Base-by-base conservation (phyloP, 305 asterid species). In the Andrographis paniculata region DNA sequence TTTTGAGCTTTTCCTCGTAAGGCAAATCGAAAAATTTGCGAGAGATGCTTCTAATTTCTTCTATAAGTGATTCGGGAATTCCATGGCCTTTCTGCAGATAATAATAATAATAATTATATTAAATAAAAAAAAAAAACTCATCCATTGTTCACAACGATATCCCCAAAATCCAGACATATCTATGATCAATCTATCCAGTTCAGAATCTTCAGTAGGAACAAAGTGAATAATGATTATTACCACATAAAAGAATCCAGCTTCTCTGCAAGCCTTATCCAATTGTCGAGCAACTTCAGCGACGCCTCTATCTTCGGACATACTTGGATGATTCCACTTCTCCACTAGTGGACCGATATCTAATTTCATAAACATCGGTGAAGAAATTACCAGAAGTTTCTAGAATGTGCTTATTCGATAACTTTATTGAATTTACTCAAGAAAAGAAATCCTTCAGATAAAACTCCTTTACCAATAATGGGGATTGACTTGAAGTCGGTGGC, bases 31-130 rank as follows among this genome's bases (percentile, higher is more conserved):
- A 89, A 62, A 72, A 85, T 24, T 50, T 58, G 43, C 62, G 82
- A 0, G 92, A 67, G n/a, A 74, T 61, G 16, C 48, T 57, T 71
- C 91, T 80, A 50, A 80, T 71, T 52, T 82, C 86, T 44, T 71
- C 59, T 11, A 76, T 31, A 16, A 82, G 73, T 46, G 72, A 74
- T 55, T 68, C 74, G 13, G 93, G 79, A 43, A 89, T 74, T 14
- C 87, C 95, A 56, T 89, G 98, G 11, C 95, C 98, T 45, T 73
- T 78, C 95, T 89, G 79, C 67, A 50, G 33, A 56, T n/a, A 42
- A 28, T 30, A 22, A 14, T 37, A 27, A 14, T 21, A 35, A 31
- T 20, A 39, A 43, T 33, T 40, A 48, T 2, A 33, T 44, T 4
- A 44, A 55, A 11, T 11, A 49, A 21, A 52, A 13, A n/a, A 17